Evolutionary conservation across 78 protist genomes (phyloP).

Genomic region (Polysphondylium violaceum): DNA sequence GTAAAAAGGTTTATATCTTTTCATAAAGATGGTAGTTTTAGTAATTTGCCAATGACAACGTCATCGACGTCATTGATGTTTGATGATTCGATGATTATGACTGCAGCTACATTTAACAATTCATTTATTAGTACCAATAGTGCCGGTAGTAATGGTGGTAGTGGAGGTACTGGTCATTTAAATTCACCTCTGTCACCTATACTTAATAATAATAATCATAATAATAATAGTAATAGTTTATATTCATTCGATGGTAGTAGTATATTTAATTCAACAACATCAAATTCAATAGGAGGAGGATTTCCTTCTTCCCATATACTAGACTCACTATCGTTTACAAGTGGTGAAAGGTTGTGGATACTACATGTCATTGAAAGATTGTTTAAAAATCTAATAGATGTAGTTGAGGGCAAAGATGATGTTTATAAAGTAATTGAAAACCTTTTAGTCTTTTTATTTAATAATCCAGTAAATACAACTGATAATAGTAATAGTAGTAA

Average conservation of each 20-base stretch:
- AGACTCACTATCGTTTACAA: slow-evolving; percentile 4
- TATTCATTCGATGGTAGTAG: background rate
- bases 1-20: background rate
- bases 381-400: background rate
- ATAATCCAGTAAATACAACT: background rate
- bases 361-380: background rate
- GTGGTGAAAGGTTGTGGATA: slow-evolving; percentile 17
- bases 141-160: background rate
- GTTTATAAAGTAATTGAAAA: background rate
- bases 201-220: too few relatives aligned
- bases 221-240: slow-evolving; percentile 6
- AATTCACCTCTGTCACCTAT: slow-evolving; percentile 8
- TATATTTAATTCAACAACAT: background rate
- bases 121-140: background rate
- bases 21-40: background rate
- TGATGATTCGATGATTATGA: background rate
- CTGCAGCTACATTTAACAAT: too few relatives aligned
- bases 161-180: background rate
- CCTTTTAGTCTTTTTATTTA: background rate
- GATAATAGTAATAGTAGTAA: background rate
- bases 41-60: background rate
- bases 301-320: background rate
- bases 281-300: background rate
- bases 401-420: slow-evolving; percentile 13
- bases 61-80: background rate